Base-by-base conservation (phyloP, 306 rosid species). In the Malus fusca region DNA sequence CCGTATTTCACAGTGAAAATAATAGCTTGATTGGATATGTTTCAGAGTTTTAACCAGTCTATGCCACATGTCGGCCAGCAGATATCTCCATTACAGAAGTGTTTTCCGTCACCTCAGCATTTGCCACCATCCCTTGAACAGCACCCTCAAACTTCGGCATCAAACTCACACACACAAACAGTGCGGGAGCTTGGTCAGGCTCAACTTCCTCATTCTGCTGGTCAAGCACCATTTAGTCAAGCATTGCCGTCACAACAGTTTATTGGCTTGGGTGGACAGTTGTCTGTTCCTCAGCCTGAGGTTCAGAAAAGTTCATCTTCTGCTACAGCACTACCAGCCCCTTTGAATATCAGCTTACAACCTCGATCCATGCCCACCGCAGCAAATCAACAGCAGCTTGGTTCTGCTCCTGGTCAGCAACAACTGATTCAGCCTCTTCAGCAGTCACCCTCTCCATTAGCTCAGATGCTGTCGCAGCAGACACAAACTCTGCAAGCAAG, bases 401-500 rank as follows among this genome's bases (percentile, higher is more conserved):
- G 70, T 42, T 19, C 83, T 78, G 84, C 84, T 79, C 70, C 89
- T 65, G 67, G 73, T 77, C 88, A 79, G 76, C 93, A 84, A 46
- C 93, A 77, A 62, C 78, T 83, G 46, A 84, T 84, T 85, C 97
- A 88, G 63, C 79, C 88, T 69, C 88, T 64, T 82, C 92, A 87
- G 75, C 91, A 88, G 70, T 84, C 97, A 21, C 92, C 97, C 72
- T 92, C 97, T 75, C 97, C 87, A 67, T 82, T 92, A 80, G 98
- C 97, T 65, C 98, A 92, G 85, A 88, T 92, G 97, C 58, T 92
- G 78, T 90, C 97, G 5, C 98, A 95, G 75, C 98, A 92, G 77
- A 95, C 90, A 63, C 97, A 92, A 81, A 84, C 81, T 77, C 88
- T 92, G 80, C 95, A 95, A 82, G 98, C 98, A 52, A 95, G 96